Percentiles rank a stretch among this genome's conserved stretches.
Conservation (phyloP, 2,329 filamentous ascomycete genomes). For the Fonsecaea monophora region DNA sequence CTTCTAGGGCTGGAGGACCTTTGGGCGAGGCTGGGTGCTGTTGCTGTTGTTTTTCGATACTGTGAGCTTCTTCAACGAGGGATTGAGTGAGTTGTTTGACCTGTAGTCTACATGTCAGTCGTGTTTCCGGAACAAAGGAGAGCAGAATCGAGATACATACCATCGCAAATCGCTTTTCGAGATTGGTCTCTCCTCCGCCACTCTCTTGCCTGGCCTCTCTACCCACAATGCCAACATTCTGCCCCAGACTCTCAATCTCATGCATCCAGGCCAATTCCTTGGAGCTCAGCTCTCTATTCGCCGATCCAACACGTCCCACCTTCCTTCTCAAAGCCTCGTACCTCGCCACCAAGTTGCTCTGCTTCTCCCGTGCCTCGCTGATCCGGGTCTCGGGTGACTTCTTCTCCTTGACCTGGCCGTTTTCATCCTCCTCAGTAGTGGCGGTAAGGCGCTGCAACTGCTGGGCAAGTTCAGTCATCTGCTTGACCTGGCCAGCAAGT, state of each 20-base stretch:
- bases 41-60: constrained; percentile 42
- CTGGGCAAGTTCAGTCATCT: constrained; percentile 54
- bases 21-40: constrained; percentile 34
- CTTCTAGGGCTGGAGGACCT: constrained; percentile 14
- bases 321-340: constrained; percentile 55
- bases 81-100: constrained; percentile 50
- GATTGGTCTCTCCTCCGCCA: constrained; percentile 35
- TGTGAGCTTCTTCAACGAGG: constrained; percentile 48
- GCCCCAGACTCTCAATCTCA: constrained; percentile 51
- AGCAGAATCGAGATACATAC: constrained; percentile 42
- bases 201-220: constrained; percentile 32
- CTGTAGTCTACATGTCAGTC: constrained; percentile 39
- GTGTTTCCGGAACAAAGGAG: not conserved
- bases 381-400: constrained; percentile 50
- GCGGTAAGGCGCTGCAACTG: constrained; percentile 53
- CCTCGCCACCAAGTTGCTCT: constrained; percentile 49
- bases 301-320: constrained; percentile 46
- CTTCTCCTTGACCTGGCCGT: constrained; percentile 43
- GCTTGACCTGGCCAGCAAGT: constrained; percentile 55
- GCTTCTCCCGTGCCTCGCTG: constrained; percentile 49
- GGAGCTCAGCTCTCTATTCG: constrained; percentile 54
- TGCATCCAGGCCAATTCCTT: constrained; percentile 55
- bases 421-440: constrained; percentile 46
- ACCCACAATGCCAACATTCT: constrained; percentile 44
- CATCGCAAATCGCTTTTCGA: constrained; percentile 49